Evolutionary conservation across 176 grass and related monocot species (phyloP), one percentile per base, ranked within the genome.

Genomic region (Oryza nivara): DNA sequence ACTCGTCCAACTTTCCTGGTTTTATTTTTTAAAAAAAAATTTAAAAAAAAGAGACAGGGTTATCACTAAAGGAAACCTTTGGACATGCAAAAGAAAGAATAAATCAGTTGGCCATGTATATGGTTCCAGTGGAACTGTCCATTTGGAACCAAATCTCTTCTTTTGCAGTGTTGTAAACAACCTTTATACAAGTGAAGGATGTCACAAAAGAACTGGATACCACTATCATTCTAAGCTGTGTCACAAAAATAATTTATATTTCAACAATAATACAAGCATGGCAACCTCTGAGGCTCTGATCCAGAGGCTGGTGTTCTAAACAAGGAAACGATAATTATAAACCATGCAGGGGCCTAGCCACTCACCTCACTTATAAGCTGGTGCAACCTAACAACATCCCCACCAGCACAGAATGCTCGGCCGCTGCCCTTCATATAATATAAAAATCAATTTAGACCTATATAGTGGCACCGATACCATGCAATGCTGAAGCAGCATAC

Each of bases 361-460:
- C 87, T 44, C 30, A 96, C 94, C 91, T 94, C 82, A 75, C n/a
- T 76, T 15, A 92, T 76, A 80, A 84, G 68, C 58, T 88, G 44
- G 44, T 26, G 79, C 73, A 96, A 56, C 75, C 48, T 66, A 65
- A 93, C 78, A 77, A 93, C 64, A 73, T 96, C 91, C 34, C 94
- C 94, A 52, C 94, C 94, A 70, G 94, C 91, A 88, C 89, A 92
- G 85, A 97, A 94, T 86, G 82, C 85, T 82, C 87, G 86, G 67
- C 89, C 72, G 41, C 85, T 94, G 85, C 89, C 91, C 94, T 94
- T 94, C 92, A 97, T 63, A 73, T 49, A 88, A 82, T 72, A 58
- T 83, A 91, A 65, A 82, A 12, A 75, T 58, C 74, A 88, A 78
- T 83, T 89, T 82, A 92, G 82, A 84, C 65, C 56, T 32, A 9